Evolutionary conservation across 2,329 filamentous ascomycete species (phyloP).

Genomic region (Daldinia sp.): DNA sequence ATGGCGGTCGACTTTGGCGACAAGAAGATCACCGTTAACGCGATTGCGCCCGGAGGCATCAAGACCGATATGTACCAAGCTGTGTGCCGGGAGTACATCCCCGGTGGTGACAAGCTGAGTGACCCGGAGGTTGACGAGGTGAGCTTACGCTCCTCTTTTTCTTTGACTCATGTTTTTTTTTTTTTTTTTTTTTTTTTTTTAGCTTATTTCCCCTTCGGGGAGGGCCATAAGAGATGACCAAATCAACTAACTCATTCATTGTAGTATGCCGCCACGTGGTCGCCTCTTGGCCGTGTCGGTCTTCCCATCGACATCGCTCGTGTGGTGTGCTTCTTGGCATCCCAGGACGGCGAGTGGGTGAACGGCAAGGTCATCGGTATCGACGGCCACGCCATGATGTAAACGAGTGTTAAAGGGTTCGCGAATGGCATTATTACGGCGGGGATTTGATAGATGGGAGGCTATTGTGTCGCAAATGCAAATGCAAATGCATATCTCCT

Average conservation of each 20-base stretch:
- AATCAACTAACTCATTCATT: constrained; percentile 19
- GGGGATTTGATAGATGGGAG: background rate
- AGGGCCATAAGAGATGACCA: constrained; percentile 16
- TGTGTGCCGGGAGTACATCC: constrained; percentile 74
- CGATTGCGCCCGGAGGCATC: constrained; percentile 74
- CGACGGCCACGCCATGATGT: constrained; percentile 52
- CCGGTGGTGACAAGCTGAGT: constrained; percentile 65
- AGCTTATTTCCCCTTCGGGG: background rate
- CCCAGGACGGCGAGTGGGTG: constrained; percentile 61
- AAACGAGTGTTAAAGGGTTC: constrained; percentile 19
- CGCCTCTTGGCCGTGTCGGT: constrained; percentile 73
- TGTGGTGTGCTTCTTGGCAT: constrained; percentile 68
- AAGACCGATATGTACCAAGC: constrained; percentile 77
- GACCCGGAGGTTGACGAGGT: constrained; percentile 71
- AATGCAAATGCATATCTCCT: constrained; percentile 3
- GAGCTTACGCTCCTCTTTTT: constrained; percentile 38
- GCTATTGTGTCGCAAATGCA: background rate
- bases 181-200: background rate
- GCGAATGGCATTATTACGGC: background rate
- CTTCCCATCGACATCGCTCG: constrained; percentile 76
- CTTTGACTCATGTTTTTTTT: background rate
- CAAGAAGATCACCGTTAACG: constrained; percentile 76
- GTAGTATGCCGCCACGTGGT: constrained; percentile 72
- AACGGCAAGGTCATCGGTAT: constrained; percentile 56
- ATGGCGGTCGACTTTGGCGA: constrained; percentile 79